Conservation (phyloP, 1,284 basidiomycete genomes). For the Phellinidium pouzarii region DNA sequence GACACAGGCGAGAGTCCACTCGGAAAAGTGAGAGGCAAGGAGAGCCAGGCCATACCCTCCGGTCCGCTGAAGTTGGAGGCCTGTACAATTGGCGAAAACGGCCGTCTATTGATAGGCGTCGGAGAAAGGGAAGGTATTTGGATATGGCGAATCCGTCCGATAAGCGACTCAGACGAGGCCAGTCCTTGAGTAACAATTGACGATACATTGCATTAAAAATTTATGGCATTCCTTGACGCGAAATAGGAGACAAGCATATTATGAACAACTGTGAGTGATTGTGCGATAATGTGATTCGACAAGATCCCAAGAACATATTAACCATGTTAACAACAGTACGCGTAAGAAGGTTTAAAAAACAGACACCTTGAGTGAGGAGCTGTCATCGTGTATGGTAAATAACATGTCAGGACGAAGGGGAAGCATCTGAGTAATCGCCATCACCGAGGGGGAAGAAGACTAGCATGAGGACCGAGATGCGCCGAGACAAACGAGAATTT, state of each 20-base stretch:
- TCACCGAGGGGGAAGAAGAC: background rate
- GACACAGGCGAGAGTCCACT: background rate
- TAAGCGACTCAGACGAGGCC: conserved; percentile 6
- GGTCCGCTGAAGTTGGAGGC: conserved; percentile 9
- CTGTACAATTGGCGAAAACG: conserved; percentile 14
- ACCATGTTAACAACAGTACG: too few species aligned
- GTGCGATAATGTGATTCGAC: too few species aligned
- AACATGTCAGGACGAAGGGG: background rate
- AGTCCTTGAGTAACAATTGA: background rate
- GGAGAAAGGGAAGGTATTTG: conserved; percentile 18
- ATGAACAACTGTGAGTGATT: too few species aligned
- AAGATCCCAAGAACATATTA: too few species aligned
- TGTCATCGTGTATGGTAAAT: background rate
- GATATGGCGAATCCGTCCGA: conserved; percentile 15
- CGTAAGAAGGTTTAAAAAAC: background rate
- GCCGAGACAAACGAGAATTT: background rate
- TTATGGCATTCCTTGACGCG: too few species aligned
- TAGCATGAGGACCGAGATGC: background rate
- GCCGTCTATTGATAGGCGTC: conserved; percentile 14
- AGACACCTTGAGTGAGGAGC: background rate
- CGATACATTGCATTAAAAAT: background rate
- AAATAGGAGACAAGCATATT: background rate
- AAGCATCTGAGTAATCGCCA: background rate
- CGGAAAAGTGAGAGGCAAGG: background rate
- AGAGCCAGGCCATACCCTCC: background rate